Conservation (phyloP, 1,139 yeast species). For the Pichia sp. region DNA sequence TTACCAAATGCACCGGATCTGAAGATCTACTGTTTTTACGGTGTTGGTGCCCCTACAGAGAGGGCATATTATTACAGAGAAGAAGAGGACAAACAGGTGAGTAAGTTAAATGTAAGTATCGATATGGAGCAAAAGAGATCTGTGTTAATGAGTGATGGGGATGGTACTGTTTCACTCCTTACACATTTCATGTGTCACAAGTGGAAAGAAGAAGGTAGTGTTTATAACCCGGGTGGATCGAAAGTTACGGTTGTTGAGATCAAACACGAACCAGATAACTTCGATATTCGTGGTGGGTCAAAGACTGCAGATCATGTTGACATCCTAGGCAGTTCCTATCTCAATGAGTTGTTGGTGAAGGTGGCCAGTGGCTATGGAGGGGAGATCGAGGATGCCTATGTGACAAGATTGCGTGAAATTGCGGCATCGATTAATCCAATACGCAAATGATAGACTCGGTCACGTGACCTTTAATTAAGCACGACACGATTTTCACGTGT, state of each 20-base stretch:
- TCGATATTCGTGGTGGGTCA: constrained; percentile 95
- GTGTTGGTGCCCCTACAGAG: constrained; percentile 94
- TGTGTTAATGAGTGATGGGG: constrained; percentile 85
- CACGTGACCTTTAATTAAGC: no score
- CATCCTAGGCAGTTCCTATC: constrained; percentile 85
- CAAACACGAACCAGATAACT: constrained; percentile 86
- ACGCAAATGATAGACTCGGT: no score
- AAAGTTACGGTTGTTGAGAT: constrained; percentile 80
- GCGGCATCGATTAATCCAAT: no score
- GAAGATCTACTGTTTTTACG: constrained; percentile 86
- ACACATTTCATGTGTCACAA: constrained; percentile 78
- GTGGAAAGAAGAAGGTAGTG: constrained; percentile 68
- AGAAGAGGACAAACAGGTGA: constrained; percentile 38
- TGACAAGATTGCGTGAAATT: constrained; percentile 57
- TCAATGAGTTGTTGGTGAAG: constrained; percentile 75
- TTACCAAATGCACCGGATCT: constrained; percentile 91
- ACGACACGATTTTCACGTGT: no score
- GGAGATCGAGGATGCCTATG: constrained; percentile 51
- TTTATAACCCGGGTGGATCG: constrained; percentile 76
- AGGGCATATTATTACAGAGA: constrained; percentile 83
- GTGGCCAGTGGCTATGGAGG: constrained; percentile 81
- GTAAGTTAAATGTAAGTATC: constrained; percentile 62
- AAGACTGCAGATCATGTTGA: constrained; percentile 98
- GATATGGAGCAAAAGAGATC: constrained; percentile 50
- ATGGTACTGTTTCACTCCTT: constrained; percentile 85